phyloP scores from a whole-genome alignment of 306 rosid species.

The Lathyrus aphaca region DNA sequence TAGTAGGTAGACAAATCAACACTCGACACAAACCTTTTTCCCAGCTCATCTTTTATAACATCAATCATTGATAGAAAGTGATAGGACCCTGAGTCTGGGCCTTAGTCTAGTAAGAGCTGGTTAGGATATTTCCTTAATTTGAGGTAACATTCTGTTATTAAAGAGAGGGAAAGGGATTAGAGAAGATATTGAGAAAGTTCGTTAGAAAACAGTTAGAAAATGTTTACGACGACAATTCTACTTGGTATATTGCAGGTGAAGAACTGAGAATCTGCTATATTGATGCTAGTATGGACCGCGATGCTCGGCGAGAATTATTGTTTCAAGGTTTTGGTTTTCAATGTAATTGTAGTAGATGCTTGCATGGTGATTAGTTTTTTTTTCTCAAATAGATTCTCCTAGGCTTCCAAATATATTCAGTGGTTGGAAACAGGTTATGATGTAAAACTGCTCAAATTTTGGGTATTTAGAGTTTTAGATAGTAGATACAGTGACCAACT shows the following conservation, averaged over 20 bases:
- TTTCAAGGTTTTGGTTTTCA: constrained; percentile 78
- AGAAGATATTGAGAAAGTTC: too few species aligned
- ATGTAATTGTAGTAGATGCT: constrained; percentile 74
- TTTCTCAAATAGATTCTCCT: constrained; percentile 6
- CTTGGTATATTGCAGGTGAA: constrained; percentile 61
- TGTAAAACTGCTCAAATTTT: constrained; percentile 13
- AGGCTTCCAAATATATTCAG: constrained; percentile 16
- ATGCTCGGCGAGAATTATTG: constrained; percentile 68
- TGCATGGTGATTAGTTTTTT: constrained; percentile 55
- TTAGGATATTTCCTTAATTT: too few species aligned
- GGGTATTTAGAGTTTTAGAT: constrained; percentile 2
- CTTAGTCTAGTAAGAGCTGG: too few species aligned
- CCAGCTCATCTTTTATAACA: neutral
- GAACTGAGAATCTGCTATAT: constrained; percentile 94
- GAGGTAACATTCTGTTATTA: too few species aligned
- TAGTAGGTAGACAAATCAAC: neutral
- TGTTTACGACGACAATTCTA: neutral
- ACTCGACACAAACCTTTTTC: neutral
- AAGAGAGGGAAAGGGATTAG: too few species aligned
- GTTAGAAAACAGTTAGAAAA: neutral
- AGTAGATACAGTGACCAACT: neutral
- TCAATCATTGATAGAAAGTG: neutral
- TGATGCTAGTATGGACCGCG: constrained; percentile 71
- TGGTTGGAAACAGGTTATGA: neutral
- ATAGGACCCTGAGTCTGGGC: too few species aligned